A percentile compares a stretch with the other conserved stretches of the same genome.
Evolutionary conservation across 495 filamentous ascomycete species (phyloP).

Genomic region (Cercophora scortea): DNA sequence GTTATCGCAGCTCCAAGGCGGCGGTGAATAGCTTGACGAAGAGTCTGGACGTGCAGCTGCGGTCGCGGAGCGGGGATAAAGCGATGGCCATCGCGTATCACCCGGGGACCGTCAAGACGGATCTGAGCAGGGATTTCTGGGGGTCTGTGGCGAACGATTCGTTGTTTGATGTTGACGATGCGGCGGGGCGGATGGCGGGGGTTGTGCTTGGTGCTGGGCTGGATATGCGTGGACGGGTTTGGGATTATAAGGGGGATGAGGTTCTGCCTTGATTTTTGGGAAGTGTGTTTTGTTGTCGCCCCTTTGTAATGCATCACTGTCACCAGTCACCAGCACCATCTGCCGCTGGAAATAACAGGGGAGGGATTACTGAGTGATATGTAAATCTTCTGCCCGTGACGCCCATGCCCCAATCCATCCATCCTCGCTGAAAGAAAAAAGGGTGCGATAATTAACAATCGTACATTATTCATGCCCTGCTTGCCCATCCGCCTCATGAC

Average conservation of each 20-base stretch:
- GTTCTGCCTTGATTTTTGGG: slow-evolving; percentile 45
- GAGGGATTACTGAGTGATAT: too few relatives aligned
- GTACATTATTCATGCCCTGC: too few relatives aligned
- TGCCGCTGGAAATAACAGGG: too few relatives aligned
- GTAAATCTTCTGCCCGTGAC: too few relatives aligned
- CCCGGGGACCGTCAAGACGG: slow-evolving; percentile 76
- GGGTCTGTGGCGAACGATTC: slow-evolving; percentile 46
- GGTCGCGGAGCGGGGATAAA: slow-evolving; percentile 42
- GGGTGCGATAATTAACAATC: too few relatives aligned
- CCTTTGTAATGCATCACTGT: too few relatives aligned
- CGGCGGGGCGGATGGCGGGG: slow-evolving; percentile 51
- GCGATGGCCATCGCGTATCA: slow-evolving; percentile 66
- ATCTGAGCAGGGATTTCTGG: slow-evolving; percentile 67
- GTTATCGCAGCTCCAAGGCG: slow-evolving; percentile 67
- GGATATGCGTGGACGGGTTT: slow-evolving; percentile 56
- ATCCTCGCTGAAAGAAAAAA: too few relatives aligned
- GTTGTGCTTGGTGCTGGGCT: slow-evolving; percentile 41
- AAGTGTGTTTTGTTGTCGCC: neutral
- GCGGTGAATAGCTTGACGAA: slow-evolving; percentile 62
- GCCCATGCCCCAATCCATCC: too few relatives aligned
- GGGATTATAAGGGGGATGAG: slow-evolving; percentile 73
- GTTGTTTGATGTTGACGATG: slow-evolving; percentile 54
- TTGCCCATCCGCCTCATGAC: too few relatives aligned
- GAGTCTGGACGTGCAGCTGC: slow-evolving; percentile 64
- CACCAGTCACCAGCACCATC: too few relatives aligned